phyloP scores from a whole-genome alignment of 805 yeast genomes.

The Candida andamanensis region DNA sequence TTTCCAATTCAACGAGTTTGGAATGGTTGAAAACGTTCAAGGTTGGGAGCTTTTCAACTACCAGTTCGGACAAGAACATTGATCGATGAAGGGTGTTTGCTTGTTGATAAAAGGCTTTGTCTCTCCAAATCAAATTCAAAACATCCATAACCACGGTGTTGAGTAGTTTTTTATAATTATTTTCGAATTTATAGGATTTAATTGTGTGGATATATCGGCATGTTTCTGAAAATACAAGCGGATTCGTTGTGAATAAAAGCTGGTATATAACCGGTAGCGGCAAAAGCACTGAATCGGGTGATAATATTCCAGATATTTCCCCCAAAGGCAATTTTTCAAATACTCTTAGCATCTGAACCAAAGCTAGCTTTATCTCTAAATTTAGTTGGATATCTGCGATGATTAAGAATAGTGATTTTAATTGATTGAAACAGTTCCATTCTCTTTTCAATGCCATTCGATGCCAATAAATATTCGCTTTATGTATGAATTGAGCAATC shows the following conservation, averaged over 20 bases:
- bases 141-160: conserved; percentile 52
- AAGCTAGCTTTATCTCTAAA: too few species aligned
- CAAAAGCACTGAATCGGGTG: conserved; percentile 1
- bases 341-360: background rate
- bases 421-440: too few species aligned
- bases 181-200: conserved; percentile 29
- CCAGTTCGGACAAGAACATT: conserved; percentile 31
- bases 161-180: conserved; percentile 27
- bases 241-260: conserved; percentile 37
- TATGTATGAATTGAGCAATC: too few species aligned
- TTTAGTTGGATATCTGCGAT: too few species aligned
- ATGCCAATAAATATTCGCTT: too few species aligned
- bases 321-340: too few species aligned
- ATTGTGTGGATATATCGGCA: conserved; percentile 44
- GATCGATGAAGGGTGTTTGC: conserved; percentile 30
- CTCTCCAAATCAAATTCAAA: conserved; percentile 54
- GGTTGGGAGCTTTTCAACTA: conserved; percentile 23
- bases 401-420: too few species aligned
- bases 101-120: conserved; percentile 42
- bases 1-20: conserved; percentile 19
- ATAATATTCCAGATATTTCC: too few species aligned
- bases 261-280: conserved; percentile 37
- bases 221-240: conserved; percentile 40
- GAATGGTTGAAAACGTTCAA: conserved; percentile 28
- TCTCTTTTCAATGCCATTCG: too few species aligned